Base-by-base conservation (phyloP, 2,329 filamentous ascomycete genomes). In the Hypoxylon rubiginosum region DNA sequence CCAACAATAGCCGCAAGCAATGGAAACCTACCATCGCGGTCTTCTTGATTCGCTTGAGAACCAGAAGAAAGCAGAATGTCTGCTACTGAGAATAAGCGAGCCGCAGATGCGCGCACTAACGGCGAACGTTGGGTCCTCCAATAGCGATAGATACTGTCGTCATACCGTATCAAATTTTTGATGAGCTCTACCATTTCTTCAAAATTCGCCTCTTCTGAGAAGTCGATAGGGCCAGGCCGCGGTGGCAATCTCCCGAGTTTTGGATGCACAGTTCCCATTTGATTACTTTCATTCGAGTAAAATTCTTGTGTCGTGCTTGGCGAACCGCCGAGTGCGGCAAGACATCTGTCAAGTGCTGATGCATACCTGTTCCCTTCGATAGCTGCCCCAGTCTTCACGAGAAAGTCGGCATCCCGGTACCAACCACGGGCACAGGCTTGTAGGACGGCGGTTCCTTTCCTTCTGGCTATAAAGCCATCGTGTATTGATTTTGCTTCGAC, bases 361-460 rank as follows among this genome's bases (percentile, higher is more conserved):
- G 32, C n/a, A 43, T 45, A n/a, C n/a, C n/a, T 19, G 52, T 15
- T 34, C 9, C 21, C 4, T 21, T 36, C 13, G 17, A 61, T 36
- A 2, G 21, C 49, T 6, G 48, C 58, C 9, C 58, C 52, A 11
- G 52, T 30, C 15, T 62, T 26, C n/a, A 65, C 10, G 11, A 65
- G 52, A 6, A 32, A 43, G 21, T 1, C 34, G 3, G 49, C 60
- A 26, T 58, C 60, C 10, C 51, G 19, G 13, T 34, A n/a, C 60
- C 60, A 63, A 17, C 41, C 19, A 32, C 43, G 24, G 4, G 10
- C 17, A 9, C 28, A 39, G 28, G 60, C 60, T 2, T 58, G 32
- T 9, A 1, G 5, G 19, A 62, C 39, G 17, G 54, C 54, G 4
- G 39, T 56, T 15, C 19, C 30, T 9, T 39, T 4, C 8, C 4